These are phyloP conservation scores for Trichomonas tenax DNA, from an alignment of 208 protist genomes.

Conservation along the genomic window DNA sequence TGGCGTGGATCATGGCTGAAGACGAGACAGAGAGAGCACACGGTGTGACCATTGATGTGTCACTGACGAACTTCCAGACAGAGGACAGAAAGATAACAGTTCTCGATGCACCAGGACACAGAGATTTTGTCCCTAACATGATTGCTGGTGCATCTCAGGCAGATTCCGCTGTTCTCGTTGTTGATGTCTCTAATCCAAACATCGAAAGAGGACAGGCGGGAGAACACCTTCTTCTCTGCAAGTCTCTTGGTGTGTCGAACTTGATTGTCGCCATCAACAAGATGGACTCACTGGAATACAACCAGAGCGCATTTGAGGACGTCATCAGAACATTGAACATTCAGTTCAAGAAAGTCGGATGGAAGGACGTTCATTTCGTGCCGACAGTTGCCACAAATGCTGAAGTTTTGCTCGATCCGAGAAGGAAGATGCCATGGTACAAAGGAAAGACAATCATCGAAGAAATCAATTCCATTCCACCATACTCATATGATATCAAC, in stretches of 20 bases:
- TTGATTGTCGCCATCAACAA: conserved; percentile 93
- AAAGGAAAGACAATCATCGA: background rate
- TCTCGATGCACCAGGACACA: conserved; percentile 93
- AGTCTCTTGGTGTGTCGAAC: conserved; percentile 82
- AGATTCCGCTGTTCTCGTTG: conserved; percentile 91
- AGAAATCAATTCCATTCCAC: background rate
- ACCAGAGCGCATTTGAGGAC: background rate
- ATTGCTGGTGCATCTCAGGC: conserved; percentile 90
- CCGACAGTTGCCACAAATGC: background rate
- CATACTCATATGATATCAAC: background rate
- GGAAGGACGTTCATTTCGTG: background rate
- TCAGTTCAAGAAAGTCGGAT: background rate
- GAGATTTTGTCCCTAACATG: conserved; percentile 96
- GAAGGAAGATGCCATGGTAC: background rate
- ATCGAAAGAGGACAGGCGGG: conserved; percentile 91
- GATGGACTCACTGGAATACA: conserved; percentile 79
- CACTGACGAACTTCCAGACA: conserved; percentile 80
- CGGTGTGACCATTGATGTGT: conserved; percentile 91
- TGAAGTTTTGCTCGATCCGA: background rate
- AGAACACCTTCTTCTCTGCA: conserved; percentile 92
- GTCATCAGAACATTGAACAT: background rate
- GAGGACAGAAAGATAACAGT: conserved; percentile 81
- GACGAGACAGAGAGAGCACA: conserved; percentile 81
- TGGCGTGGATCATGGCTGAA: conserved; percentile 75
- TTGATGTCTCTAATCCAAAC: conserved; percentile 78